A percentile compares a stretch with the other conserved stretches of the same genome.
Evolutionary conservation across 192 early-diverging fungal genomes (phyloP).

Genomic region (Coemansia interrupta): DNA sequence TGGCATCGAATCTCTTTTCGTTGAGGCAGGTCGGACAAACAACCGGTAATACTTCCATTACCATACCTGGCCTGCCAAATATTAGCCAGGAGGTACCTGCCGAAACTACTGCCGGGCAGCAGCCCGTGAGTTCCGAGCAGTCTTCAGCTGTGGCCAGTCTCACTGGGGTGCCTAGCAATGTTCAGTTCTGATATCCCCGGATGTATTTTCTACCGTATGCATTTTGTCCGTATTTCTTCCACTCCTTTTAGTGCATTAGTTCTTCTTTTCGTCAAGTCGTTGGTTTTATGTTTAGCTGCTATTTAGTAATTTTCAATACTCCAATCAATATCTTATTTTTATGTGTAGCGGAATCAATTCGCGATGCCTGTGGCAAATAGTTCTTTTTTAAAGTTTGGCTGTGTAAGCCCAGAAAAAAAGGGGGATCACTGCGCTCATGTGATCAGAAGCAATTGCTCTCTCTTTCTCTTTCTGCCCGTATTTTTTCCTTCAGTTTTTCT

Average conservation of each 20-base stretch:
- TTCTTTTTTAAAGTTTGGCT: too few relatives aligned
- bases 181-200: constrained; percentile 31
- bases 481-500: constrained; percentile 5
- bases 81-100: not conserved
- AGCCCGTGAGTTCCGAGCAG: constrained; percentile 4
- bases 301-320: constrained; percentile 1
- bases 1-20: constrained; percentile 43
- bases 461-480: not conserved
- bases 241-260: constrained; percentile 11
- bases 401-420: too few relatives aligned
- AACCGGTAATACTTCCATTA: too few relatives aligned
- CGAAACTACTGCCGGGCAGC: not conserved
- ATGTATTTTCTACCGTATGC: constrained; percentile 4
- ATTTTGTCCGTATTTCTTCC: constrained; percentile 7
- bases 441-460: too few relatives aligned
- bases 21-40: constrained; percentile 20
- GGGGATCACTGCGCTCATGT: too few relatives aligned
- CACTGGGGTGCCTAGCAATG: constrained; percentile 25
- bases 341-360: not conserved
- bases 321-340: not conserved
- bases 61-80: too few relatives aligned
- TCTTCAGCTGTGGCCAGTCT: constrained; percentile 10
- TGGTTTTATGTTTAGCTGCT: constrained; percentile 3
- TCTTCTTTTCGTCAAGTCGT: constrained; percentile 4
- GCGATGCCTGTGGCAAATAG: not conserved